Base-by-base conservation (phyloP, 345 rosid genomes). In the Pelargonium nanum region DNA sequence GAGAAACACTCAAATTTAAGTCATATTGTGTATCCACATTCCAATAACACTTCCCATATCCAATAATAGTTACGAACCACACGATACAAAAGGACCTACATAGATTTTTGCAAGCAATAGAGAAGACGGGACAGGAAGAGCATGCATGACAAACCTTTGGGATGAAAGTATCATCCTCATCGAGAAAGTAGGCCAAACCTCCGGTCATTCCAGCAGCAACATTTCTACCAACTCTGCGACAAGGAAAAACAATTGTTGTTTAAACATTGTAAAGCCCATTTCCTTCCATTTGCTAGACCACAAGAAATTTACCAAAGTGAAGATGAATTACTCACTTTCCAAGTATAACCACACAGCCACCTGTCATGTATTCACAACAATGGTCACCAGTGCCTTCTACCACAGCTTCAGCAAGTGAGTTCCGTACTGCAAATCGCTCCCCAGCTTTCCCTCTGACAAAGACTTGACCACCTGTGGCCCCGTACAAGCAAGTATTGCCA, bases 121-220 rank as follows among this genome's bases (percentile, higher is more conserved):
- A 44, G 34, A 53, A 28, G 24, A 24, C n/a, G n/a, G n/a, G n/a
- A n/a, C n/a, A n/a, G 34, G 10, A 24, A 26, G 4, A 17, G 32
- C 28, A 4, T 13, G 32, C 45, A 17, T 45, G 6, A 71, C 78
- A 59, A 66, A 92, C 99, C 97, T 93, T 93, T 34, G 99, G 87
- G 51, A 89, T 79, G 44, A 93, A 75, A 72, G 87, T 79, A 65
- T 87, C 77, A 32, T 89, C 94, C 77, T 89, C 97, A 69, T 93
- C 99, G 28, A 93, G 94, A 64, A 93, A 73, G 66, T 93, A 93
- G 45, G 96, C 86, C 78, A 93, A 75, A 26, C 99, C 99, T 71
- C 99, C 99, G 0, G 99, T 93, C 99, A 93, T 93, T 64, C 99
- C 99, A 24, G 99, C 99, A 77, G 97, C 97, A 54, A 93, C 99